Evolutionary conservation across 2,329 filamentous ascomycete genomes (phyloP), one percentile per base, ranked within the genome.

Genomic region (Rhytidhysteron rufulum): DNA sequence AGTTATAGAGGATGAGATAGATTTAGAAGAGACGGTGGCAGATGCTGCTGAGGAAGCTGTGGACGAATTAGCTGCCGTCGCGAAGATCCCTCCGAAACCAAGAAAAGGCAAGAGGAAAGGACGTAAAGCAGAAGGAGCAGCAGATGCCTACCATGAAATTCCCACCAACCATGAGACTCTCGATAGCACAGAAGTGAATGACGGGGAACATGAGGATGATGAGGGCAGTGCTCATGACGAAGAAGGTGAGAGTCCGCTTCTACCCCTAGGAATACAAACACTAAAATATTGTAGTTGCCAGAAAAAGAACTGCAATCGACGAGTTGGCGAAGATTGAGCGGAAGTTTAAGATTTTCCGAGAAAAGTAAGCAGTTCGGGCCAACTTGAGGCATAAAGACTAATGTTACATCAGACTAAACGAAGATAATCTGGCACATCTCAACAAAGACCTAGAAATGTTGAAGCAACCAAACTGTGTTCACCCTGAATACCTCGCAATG

Each of bases 401-500:
- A 65, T 45, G 45, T 31, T 33, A n/a, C 36, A 16, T 15, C 55
- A 94, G 89, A 50, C 77, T 96, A 31, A 93, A 90, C 64, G 88
- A 93, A 58, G 91, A 97, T 64, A 81, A 88, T 47, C 77, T 98
- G 17, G 83, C 86, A 37, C 83, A 87, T 55, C 74, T 95, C 40
- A 89, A 95, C 47, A 70, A 73, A 37, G 81, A 85, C 63, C 68
- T 85, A 35, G 73, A 77, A 33, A 72, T 82, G 63, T 70, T 85
- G 34, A 72, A 70, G 35, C 72, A 77, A 41, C 68, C 77, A 1
- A 72, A 76, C 36, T 78, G 77, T 38, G 85, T 81, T n/a, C 93
- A 98, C 61, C 87, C 88, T 25, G 91, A 95, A 63, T 91, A 90
- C 51, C 74, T 96, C 25, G 86, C 87, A 31, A 94, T 95, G 82